Evolutionary conservation across 495 filamentous ascomycete genomes (phyloP), one percentile per base, ranked within the genome.

Genomic region (Acidomyces sp.): DNA sequence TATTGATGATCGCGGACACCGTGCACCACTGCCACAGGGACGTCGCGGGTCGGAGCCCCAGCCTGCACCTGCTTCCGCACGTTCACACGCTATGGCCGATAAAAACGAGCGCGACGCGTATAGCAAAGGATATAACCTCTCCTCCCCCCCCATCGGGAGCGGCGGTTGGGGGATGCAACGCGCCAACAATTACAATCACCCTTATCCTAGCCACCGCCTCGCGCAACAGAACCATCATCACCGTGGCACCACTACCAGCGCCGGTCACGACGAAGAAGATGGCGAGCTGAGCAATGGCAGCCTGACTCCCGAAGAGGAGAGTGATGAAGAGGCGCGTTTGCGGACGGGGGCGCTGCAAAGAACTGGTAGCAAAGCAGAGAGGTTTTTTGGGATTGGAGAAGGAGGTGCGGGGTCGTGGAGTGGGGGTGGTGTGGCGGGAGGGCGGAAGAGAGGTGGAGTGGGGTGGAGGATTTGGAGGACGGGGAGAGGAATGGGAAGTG

Each of bases 311-410:
- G 3, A 13, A n/a, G 45, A 26, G 18, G 42, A 43, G 17, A 26
- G 33, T 24, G 37, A 33, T 3, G 28, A 41, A 21, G 11, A 22
- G 28, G 13, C 4, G 26, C 26, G 7, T 28, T 7, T 28, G 16
- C 7, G 5, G 19, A n/a, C 29, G 28, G 20, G 22, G 11, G 18
- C 15, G 42, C 47, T 37, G 26, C 31, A 4, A 4, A 19, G 48
- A 7, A 30, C 31, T 10, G 7, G 32, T 25, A 46, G 48, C 22
- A 51, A 51, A 25, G 48, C 48, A 21, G 48, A 51, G 34, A 41
- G 43, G 33, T 51, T 51, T 27, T 51, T 51, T 25, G 48, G 48
- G 15, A 46, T 51, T 20, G 47, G 47, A 2, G 47, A 45, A 18
- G 42, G 37, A 4, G 39, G 35, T 18, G 39, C 26, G 23, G 13